Conservation (phyloP, 352 stramenopile species). For the Globisporangium alternatum region DNA sequence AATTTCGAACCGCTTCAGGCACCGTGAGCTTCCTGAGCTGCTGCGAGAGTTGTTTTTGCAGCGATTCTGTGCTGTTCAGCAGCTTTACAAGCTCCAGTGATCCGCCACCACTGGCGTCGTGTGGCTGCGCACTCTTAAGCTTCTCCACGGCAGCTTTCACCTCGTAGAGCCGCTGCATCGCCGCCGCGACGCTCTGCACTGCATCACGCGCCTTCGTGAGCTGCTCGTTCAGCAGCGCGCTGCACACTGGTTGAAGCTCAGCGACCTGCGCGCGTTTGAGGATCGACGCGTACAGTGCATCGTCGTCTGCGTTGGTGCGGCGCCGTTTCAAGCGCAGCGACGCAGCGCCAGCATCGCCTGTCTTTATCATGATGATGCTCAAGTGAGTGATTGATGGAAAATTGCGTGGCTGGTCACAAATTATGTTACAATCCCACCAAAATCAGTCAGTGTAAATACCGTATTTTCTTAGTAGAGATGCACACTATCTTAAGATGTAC, state of each 20-base stretch:
- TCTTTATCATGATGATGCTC: too few species aligned
- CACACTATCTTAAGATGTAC: too few species aligned
- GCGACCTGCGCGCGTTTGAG: background rate
- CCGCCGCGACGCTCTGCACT: background rate
- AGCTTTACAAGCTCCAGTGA: background rate
- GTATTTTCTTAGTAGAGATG: too few species aligned
- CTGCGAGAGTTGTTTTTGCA: background rate
- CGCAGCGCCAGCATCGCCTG: background rate
- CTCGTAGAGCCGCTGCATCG: background rate
- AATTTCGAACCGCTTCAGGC: background rate
- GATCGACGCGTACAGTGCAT: constrained; percentile 1
- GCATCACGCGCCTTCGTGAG: background rate
- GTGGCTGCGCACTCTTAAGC: background rate
- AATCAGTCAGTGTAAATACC: too few species aligned
- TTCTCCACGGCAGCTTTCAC: background rate
- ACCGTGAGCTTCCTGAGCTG: background rate
- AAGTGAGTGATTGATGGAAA: too few species aligned
- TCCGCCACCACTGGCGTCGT: background rate
- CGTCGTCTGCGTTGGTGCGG: background rate
- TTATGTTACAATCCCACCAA: too few species aligned
- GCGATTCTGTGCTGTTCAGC: background rate
- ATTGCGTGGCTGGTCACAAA: too few species aligned
- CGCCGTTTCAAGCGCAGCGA: background rate
- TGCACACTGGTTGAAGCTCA: background rate
- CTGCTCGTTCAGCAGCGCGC: background rate